These are phyloP conservation scores for Serpula lacrymans DNA, from an alignment of 768 basidiomycete species.

Conservation along the genomic window DNA sequence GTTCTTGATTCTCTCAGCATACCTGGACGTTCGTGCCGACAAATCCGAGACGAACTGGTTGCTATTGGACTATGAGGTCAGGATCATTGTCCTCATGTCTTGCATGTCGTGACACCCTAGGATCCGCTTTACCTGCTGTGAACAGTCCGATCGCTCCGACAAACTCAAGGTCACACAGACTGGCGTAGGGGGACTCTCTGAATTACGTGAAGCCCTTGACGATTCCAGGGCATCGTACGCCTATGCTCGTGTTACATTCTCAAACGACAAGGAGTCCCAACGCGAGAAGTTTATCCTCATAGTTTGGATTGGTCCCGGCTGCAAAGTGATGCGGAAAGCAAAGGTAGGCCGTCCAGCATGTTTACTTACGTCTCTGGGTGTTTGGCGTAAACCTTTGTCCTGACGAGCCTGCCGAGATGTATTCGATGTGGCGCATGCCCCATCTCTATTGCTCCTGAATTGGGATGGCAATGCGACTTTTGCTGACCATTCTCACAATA, in stretches of 20 bases:
- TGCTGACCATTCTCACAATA: slow-evolving; percentile 14
- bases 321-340: slow-evolving; percentile 90
- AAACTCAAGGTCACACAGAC: slow-evolving; percentile 74
- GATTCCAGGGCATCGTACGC: slow-evolving; percentile 78
- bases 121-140: slow-evolving; percentile 4
- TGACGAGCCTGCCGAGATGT: neutral
- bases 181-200: slow-evolving; percentile 75
- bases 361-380: slow-evolving; percentile 12
- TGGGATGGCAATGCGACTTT: slow-evolving; percentile 27
- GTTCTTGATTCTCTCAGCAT: slow-evolving; percentile 52
- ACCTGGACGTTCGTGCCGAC: slow-evolving; percentile 81
- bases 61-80: slow-evolving; percentile 82
- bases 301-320: slow-evolving; percentile 76
- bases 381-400: neutral
- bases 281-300: slow-evolving; percentile 89
- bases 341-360: slow-evolving; percentile 54
- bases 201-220: slow-evolving; percentile 69
- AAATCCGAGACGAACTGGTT: slow-evolving; percentile 89
- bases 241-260: slow-evolving; percentile 80
- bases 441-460: slow-evolving; percentile 19
- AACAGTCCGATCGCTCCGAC: slow-evolving; percentile 72
- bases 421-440: slow-evolving; percentile 8
- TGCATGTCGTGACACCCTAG: slow-evolving; percentile 12
- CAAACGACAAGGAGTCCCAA: slow-evolving; percentile 81
- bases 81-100: slow-evolving; percentile 13